A percentile compares a stretch with the other conserved stretches of the same genome.
These are phyloP conservation scores for Coleophoma eucalyptorum DNA, from an alignment of 2,329 filamentous ascomycete species.

Conservation along the genomic window DNA sequence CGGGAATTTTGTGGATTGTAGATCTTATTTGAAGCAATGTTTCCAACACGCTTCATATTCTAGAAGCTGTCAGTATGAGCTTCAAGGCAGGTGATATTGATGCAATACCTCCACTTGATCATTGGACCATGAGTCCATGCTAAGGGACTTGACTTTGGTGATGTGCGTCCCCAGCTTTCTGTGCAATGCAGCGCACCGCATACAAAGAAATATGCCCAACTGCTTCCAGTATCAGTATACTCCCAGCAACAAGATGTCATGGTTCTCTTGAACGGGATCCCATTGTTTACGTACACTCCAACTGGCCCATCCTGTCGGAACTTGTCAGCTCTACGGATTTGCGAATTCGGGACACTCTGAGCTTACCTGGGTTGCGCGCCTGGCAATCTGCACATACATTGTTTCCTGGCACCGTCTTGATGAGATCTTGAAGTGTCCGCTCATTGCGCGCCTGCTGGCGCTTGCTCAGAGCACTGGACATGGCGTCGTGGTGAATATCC, in stretches of 20 bases:
- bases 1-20: slow-evolving; percentile 85
- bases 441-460: slow-evolving; percentile 98
- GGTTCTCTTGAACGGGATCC: neutral
- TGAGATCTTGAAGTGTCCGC: slow-evolving; percentile 82
- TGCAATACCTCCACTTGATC: slow-evolving; percentile 87
- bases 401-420: slow-evolving; percentile 82
- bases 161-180: slow-evolving; percentile 97
- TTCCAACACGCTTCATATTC: slow-evolving; percentile 94
- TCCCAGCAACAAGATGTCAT: neutral
- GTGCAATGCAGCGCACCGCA: slow-evolving; percentile 94
- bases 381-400: slow-evolving; percentile 91
- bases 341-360: neutral
- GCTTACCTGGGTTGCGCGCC: slow-evolving; percentile 83
- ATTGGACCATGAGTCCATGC: slow-evolving; percentile 95
- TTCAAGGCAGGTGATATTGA: neutral
- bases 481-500: slow-evolving; percentile 28
- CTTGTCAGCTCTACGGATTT: slow-evolving; percentile 8
- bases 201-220: slow-evolving; percentile 94
- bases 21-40: slow-evolving; percentile 76
- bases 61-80: slow-evolving; percentile 33
- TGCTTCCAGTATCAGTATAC: slow-evolving; percentile 34
- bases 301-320: slow-evolving; percentile 27
- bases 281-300: slow-evolving; percentile 27
- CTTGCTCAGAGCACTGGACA: slow-evolving; percentile 81
- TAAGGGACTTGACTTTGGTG: slow-evolving; percentile 97